Evolutionary conservation across 192 early-diverging fungal genomes (phyloP).

Genomic region (Backusella liffmaniae): DNA sequence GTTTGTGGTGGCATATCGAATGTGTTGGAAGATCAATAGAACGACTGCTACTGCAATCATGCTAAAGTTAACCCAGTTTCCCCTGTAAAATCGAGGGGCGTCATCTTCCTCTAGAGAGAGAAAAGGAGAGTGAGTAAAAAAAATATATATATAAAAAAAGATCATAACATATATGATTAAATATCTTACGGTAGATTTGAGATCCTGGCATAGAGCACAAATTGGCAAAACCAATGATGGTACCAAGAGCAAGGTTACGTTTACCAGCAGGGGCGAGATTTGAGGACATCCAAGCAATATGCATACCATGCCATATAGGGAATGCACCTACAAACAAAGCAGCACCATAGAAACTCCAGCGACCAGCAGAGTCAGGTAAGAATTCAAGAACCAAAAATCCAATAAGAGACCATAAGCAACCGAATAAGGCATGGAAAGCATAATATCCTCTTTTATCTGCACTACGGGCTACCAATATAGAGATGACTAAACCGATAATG

Average conservation of each 20-base stretch:
- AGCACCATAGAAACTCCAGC: conserved; percentile 24
- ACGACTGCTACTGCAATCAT: not conserved
- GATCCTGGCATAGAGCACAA: conserved; percentile 23
- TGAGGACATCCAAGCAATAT: conserved; percentile 30
- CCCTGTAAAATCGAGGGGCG: conserved; percentile 17
- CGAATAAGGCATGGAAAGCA: conserved; percentile 14
- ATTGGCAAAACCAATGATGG: conserved; percentile 27
- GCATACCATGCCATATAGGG: conserved; percentile 30
- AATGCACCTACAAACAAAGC: conserved; percentile 16
- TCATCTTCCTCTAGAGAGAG: conserved; percentile 11
- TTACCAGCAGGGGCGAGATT: conserved; percentile 27
- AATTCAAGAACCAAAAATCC: conserved; percentile 29
- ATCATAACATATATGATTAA: not conserved
- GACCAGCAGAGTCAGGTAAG: conserved; percentile 31
- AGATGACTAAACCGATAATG: conserved; percentile 10
- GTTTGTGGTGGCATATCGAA: conserved; percentile 46
- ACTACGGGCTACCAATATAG: conserved; percentile 9
- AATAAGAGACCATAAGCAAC: conserved; percentile 21
- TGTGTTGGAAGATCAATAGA: conserved; percentile 40
- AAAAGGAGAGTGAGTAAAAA: not conserved
- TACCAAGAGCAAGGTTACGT: conserved; percentile 23
- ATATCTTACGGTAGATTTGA: conserved; percentile 24
- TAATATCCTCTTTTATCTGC: conserved; percentile 24
- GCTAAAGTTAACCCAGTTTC: conserved; percentile 24
- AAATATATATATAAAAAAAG: not conserved